A percentile compares a stretch with the other conserved stretches of the same genome.
phyloP scores from a whole-genome alignment of 2,329 filamentous ascomycete species.

The Fusarium lyarnte region DNA sequence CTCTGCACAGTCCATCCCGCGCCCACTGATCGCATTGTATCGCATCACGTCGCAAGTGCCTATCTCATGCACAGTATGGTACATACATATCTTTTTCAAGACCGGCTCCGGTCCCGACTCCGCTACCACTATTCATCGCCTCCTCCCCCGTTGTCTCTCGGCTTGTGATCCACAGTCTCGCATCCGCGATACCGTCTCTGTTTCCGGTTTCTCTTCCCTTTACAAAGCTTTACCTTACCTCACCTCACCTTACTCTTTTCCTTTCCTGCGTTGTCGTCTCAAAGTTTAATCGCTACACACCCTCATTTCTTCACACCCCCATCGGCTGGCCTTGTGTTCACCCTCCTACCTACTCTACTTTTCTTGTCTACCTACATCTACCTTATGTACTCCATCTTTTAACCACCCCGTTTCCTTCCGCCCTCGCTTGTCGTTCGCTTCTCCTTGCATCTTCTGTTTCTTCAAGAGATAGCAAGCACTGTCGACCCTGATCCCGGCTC shows the following conservation, averaged over 20 bases:
- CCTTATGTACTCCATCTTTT: constrained; percentile 30
- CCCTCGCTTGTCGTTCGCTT: constrained; percentile 16
- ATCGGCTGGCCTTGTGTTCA: constrained; percentile 20
- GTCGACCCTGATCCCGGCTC: constrained; percentile 17
- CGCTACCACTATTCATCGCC: constrained; percentile 27
- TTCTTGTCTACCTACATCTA: constrained; percentile 12
- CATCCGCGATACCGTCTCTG: constrained; percentile 29
- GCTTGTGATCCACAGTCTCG: constrained; percentile 35
- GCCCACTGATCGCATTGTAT: constrained; percentile 13
- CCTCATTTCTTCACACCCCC: constrained; percentile 25
- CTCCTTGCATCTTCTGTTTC: constrained; percentile 21
- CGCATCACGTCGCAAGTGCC: background rate
- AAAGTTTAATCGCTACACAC: constrained; percentile 38
- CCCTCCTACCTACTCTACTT: constrained; percentile 22
- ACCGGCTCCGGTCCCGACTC: constrained; percentile 35
- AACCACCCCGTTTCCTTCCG: constrained; percentile 34
- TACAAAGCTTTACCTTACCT: background rate
- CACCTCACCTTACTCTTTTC: constrained; percentile 13
- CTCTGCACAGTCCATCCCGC: constrained; percentile 6
- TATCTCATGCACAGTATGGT: constrained; percentile 11
- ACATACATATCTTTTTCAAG: constrained; percentile 8
- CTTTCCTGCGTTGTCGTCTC: constrained; percentile 24
- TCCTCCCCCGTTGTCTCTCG: constrained; percentile 27
- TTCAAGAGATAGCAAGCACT: constrained; percentile 22
- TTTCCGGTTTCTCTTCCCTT: constrained; percentile 25